phyloP scores from a whole-genome alignment of 179 eudicot species.

The Gypsophila paniculata region DNA sequence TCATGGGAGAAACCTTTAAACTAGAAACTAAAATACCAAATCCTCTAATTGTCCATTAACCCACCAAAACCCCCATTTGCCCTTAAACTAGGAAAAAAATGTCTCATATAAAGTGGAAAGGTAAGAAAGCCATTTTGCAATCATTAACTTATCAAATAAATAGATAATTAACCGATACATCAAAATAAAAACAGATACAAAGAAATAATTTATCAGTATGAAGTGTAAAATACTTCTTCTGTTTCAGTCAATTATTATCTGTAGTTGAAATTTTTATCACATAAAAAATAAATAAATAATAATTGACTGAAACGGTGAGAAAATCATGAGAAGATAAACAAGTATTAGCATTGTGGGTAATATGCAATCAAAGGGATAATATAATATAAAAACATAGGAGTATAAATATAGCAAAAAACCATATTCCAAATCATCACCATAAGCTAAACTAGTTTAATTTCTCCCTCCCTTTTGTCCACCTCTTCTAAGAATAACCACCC shows the following conservation, averaged over 20 bases:
- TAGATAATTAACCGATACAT: too few relatives aligned
- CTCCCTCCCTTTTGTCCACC: constrained; percentile 23
- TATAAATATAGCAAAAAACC: constrained; percentile 35
- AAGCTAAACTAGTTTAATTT: constrained; percentile 14
- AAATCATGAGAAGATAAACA: neutral
- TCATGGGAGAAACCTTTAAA: neutral
- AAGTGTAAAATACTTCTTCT: too few relatives aligned
- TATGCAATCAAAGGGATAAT: neutral
- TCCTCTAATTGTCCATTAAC: neutral
- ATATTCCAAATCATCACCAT: constrained; percentile 25
- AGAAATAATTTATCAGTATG: too few relatives aligned
- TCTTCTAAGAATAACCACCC: constrained; percentile 34
- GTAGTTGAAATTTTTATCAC: too few relatives aligned
- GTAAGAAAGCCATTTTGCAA: too few relatives aligned
- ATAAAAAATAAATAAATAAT: neutral
- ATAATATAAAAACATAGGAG: neutral
- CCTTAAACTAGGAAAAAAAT: too few relatives aligned
- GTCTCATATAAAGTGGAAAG: too few relatives aligned
- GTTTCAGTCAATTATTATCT: too few relatives aligned
- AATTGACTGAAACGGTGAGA: neutral
- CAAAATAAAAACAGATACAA: too few relatives aligned
- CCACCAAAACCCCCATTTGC: too few relatives aligned
- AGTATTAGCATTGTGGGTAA: neutral
- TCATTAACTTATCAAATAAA: too few relatives aligned
- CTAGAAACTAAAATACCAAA: neutral